A percentile compares a stretch with the other conserved stretches of the same genome.
Conservation (phyloP, 495 filamentous ascomycete species). For the Neurospora discreta region DNA sequence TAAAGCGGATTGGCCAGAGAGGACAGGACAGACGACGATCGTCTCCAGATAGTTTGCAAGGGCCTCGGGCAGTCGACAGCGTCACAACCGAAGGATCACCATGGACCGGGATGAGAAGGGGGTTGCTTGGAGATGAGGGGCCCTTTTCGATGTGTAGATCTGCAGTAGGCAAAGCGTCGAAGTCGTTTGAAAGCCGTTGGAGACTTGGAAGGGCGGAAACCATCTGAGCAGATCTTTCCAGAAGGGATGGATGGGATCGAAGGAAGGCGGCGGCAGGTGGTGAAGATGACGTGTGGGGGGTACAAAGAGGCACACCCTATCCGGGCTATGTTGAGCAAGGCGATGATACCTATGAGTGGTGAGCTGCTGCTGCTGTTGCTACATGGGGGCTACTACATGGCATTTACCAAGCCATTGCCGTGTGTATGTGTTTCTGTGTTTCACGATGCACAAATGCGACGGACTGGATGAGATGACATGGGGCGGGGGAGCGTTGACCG, state of each 20-base stretch:
- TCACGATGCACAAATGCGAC: neutral
- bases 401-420: neutral
- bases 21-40: neutral
- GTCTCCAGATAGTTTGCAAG: neutral
- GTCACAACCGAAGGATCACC: neutral
- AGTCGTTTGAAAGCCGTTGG: neutral
- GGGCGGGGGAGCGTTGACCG: neutral
- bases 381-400: neutral
- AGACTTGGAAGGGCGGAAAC: neutral
- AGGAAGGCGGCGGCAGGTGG: neutral
- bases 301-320: neutral
- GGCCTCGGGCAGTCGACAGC: neutral
- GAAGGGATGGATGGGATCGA: neutral
- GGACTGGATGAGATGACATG: neutral
- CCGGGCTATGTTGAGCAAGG: neutral
- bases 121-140: neutral
- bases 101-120: neutral
- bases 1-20: neutral
- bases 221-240: neutral
- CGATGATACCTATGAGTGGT: neutral
- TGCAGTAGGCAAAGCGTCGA: neutral
- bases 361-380: neutral
- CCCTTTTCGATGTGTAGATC: neutral
- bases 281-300: neutral
- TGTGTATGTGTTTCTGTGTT: neutral